Base-by-base conservation (phyloP, 805 yeast genomes). In the Suhomyces sp. region DNA sequence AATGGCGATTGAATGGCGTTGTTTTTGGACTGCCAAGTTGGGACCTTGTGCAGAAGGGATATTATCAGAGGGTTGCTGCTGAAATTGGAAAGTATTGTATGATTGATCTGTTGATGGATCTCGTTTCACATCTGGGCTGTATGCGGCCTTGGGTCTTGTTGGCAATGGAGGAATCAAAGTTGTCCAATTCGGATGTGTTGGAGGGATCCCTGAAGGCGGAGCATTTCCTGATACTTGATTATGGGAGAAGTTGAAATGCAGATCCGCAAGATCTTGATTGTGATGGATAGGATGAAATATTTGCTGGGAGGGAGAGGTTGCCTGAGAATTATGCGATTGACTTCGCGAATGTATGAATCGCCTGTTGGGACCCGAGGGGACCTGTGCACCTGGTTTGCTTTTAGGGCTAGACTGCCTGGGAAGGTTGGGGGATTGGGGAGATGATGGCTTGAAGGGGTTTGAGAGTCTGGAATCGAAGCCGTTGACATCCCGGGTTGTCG, bases 91-190 rank as follows among this genome's bases (percentile, higher is more conserved):
- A 11, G 33, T 14, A n/a, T 18, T 12, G 24, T 16, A 23, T n/a
- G 16, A 8, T 26, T 31, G 12, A 9, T 33, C 16, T 28, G n/a
- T n/a, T 16, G 10, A 17, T n/a, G 19, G 4, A 12, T 23, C 19
- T 9, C 21, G 17, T 32, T 10, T 19, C 15, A 10, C 13, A 5
- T 46, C 42, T 11, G 39, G 39, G 19, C 37, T 35, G 19, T 45
- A 37, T n/a, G 48, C 37, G 3, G 46, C 37, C 19, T 41, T 37
- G 10, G 56, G 52, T 25, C 40, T 44, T 9, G 50, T 21, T 10
- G 60, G 61, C 48, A 58, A 40, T 10, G 67, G 68, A n/a, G 68
- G 67, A 14, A 62, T 62, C 25, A 61, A 46, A 9, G 60, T 33
- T 4, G 38, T 38, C 38, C 38, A 38, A 8, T 27, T 40, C 8